Percentiles rank a stretch among this genome's conserved stretches.
These are phyloP conservation scores for Lachnellula cervina DNA, from an alignment of 2,329 filamentous ascomycete genomes.

Conservation along the genomic window DNA sequence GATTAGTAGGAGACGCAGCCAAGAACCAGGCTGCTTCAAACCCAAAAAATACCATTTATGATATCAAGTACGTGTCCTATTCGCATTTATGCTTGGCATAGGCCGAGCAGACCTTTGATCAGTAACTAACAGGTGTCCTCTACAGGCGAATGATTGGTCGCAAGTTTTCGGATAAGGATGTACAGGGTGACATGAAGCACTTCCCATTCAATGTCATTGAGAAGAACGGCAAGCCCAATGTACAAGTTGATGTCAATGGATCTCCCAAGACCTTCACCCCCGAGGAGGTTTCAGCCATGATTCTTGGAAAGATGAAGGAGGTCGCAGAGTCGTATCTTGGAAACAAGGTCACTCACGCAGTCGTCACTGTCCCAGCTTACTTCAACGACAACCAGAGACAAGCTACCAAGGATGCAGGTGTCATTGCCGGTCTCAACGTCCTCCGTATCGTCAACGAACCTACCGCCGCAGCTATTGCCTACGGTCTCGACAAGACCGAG, in stretches of 20 bases:
- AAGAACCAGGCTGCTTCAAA: constrained; percentile 91
- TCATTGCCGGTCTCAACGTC: constrained; percentile 88
- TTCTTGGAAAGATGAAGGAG: constrained; percentile 81
- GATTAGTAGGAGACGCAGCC: constrained; percentile 92
- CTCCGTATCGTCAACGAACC: constrained; percentile 96
- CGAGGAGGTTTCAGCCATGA: constrained; percentile 77
- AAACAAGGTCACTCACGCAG: constrained; percentile 79
- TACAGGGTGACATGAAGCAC: constrained; percentile 94
- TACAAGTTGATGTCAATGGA: constrained; percentile 67
- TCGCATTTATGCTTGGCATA: constrained; percentile 3
- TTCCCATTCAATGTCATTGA: constrained; percentile 93
- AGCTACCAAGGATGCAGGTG: constrained; percentile 91
- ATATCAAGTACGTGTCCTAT: constrained; percentile 68
- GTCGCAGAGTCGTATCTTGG: constrained; percentile 74
- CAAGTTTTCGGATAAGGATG: constrained; percentile 77
- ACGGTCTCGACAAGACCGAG: constrained; percentile 83
- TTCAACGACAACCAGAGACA: constrained; percentile 99
- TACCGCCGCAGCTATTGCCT: constrained; percentile 90
- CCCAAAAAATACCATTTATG: constrained; percentile 70
- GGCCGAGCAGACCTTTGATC: not conserved
- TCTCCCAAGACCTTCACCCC: constrained; percentile 69
- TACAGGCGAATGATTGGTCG: constrained; percentile 75
- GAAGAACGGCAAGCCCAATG: constrained; percentile 84
- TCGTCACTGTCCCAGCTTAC: constrained; percentile 94
- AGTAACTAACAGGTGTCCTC: constrained; percentile 31